phyloP scores from a whole-genome alignment of 225 moss, liverwort and hornwort species.

The Thuidium tamariscinum region DNA sequence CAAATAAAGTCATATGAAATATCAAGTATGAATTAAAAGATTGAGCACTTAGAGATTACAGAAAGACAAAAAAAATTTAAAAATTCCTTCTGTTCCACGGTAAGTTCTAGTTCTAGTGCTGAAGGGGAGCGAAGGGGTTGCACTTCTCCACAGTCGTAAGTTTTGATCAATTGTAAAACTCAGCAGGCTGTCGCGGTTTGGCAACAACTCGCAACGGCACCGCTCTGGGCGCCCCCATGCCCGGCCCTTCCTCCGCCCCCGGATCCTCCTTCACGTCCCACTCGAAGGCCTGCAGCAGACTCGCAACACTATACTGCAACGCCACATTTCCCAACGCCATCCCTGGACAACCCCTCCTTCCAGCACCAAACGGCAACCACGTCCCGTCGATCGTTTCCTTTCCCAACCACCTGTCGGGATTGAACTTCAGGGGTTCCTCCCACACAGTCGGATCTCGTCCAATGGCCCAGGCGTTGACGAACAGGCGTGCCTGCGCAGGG shows the following conservation, averaged over 20 bases:
- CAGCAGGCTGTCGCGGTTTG: background rate
- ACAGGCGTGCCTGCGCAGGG: background rate
- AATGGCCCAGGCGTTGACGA: background rate
- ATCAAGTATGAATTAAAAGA: no score
- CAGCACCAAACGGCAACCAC: background rate
- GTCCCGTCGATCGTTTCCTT: background rate
- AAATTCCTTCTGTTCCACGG: no score
- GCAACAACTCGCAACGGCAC: background rate
- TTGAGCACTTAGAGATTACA: no score
- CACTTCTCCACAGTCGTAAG: background rate
- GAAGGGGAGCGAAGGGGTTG: background rate
- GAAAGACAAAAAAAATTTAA: no score
- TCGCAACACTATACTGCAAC: background rate
- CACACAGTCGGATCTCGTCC: background rate
- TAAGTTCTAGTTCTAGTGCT: background rate
- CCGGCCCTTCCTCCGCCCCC: background rate
- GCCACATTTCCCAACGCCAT: background rate
- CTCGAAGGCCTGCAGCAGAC: background rate
- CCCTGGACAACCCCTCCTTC: background rate
- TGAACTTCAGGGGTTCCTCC: background rate
- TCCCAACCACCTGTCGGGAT: background rate
- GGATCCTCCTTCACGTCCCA: background rate
- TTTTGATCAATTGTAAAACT: background rate
- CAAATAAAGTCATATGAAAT: no score
- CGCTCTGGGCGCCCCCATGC: background rate